These are phyloP conservation scores for Cutaneotrichosporon cutaneum DNA, from an alignment of 1,284 basidiomycete genomes.

Conservation along the genomic window DNA sequence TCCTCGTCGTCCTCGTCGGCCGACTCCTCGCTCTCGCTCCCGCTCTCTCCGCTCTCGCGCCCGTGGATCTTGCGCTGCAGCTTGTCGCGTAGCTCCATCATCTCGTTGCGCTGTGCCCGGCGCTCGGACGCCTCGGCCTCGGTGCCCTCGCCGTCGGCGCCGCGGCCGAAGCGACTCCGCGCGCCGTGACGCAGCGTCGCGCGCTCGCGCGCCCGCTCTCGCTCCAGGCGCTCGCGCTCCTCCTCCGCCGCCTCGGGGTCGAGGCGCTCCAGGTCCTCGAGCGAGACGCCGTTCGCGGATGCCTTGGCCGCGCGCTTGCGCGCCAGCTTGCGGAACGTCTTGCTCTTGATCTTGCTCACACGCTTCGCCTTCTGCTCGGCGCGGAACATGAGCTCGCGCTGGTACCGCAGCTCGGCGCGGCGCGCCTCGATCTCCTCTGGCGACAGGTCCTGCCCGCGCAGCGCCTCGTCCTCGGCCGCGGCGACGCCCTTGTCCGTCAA, in stretches of 20 bases:
- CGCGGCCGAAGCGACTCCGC: conserved; percentile 58
- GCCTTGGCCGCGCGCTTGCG: conserved; percentile 69
- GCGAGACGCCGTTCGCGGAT: conserved; percentile 48
- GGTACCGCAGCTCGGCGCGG: conserved; percentile 75
- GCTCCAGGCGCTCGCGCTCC: conserved; percentile 67
- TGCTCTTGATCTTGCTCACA: conserved; percentile 93
- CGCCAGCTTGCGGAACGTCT: conserved; percentile 82
- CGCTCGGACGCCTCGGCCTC: conserved; percentile 39
- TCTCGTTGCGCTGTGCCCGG: conserved; percentile 48
- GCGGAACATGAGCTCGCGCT: conserved; percentile 91
- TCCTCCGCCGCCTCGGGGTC: conserved; percentile 61
- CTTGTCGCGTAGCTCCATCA: conserved; percentile 74
- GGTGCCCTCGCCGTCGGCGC: conserved; percentile 22
- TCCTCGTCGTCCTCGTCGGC: conserved; percentile 56
- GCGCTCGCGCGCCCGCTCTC: conserved; percentile 75
- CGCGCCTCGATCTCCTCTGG: conserved; percentile 80
- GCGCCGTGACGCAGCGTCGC: conserved; percentile 76
- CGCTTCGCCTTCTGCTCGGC: conserved; percentile 89
- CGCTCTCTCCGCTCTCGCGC: conserved; percentile 55
- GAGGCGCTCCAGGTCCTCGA: conserved; percentile 57
- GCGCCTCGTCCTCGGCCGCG: conserved; percentile 74
- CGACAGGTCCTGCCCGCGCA: conserved; percentile 67
- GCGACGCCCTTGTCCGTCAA: conserved; percentile 74
- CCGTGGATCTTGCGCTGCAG: conserved; percentile 67
- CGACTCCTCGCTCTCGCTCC: conserved; percentile 56